Evolutionary conservation across 1,284 basidiomycete genomes (phyloP).

Genomic region (Austropuccinia psidii): DNA sequence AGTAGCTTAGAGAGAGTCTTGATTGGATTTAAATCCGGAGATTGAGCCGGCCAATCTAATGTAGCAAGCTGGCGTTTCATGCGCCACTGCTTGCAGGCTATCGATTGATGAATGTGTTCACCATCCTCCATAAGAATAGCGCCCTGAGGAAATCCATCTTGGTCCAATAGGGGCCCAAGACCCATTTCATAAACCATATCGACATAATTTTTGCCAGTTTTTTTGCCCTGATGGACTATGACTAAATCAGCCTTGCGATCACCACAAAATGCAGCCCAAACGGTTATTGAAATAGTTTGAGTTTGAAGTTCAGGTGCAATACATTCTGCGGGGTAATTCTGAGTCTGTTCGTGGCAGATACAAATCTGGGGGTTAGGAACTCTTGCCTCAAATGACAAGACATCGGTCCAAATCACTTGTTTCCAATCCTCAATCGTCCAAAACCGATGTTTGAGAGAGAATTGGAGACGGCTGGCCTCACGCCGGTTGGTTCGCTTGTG

Average conservation of each 20-base stretch:
- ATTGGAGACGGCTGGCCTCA: no score
- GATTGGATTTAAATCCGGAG: slow-evolving; percentile 49
- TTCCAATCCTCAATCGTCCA: background rate
- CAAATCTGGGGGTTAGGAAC: background rate
- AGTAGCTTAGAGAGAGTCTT: slow-evolving; percentile 47
- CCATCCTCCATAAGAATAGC: slow-evolving; percentile 3
- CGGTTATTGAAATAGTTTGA: background rate
- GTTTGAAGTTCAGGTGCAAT: no score
- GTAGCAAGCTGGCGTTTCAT: background rate
- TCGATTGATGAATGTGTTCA: background rate
- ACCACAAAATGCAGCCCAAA: background rate
- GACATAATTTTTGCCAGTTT: no score
- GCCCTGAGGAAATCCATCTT: no score
- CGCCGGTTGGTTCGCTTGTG: no score
- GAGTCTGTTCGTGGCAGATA: background rate
- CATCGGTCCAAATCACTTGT: background rate
- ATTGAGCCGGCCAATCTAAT: slow-evolving; percentile 46
- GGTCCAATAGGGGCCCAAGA: no score
- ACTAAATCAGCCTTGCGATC: no score
- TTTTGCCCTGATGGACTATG: no score
- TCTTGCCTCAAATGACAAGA: slow-evolving; percentile 12
- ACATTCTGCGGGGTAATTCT: background rate
- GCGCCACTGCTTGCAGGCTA: background rate
- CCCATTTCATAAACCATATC: no score
- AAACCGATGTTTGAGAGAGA: background rate